Evolutionary conservation across 1,284 basidiomycete genomes (phyloP).

Genomic region (Irpex sp.): DNA sequence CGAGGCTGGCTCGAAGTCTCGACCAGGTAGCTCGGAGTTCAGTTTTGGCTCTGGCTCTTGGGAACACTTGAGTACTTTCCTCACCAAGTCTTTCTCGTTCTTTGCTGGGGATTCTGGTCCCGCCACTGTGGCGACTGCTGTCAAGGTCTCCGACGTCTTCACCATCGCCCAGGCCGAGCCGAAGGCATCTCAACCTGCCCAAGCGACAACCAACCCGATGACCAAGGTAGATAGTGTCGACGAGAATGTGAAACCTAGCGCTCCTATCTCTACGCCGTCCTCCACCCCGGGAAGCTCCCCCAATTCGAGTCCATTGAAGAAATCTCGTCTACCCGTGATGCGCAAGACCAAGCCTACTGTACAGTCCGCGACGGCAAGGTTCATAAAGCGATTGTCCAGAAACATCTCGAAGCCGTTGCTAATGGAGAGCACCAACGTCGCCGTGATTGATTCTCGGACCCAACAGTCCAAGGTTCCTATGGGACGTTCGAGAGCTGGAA

Average conservation of each 20-base stretch:
- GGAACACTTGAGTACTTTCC: slow-evolving; percentile 10
- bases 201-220: no score
- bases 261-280: background rate
- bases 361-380: background rate
- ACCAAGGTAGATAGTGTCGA: no score
- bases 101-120: background rate
- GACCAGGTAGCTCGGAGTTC: slow-evolving; percentile 2
- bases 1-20: background rate
- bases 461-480: background rate
- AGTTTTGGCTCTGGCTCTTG: slow-evolving; percentile 8
- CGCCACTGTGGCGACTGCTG: background rate
- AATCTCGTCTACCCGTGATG: slow-evolving; percentile 19
- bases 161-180: background rate
- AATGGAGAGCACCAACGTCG: slow-evolving; percentile 22
- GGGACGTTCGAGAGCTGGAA: background rate
- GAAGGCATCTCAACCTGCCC: no score
- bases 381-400: slow-evolving; percentile 23
- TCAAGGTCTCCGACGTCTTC: background rate
- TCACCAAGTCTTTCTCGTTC: slow-evolving; percentile 8
- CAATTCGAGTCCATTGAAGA: slow-evolving; percentile 6
- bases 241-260: background rate
- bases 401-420: slow-evolving; percentile 21
- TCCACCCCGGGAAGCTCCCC: background rate
- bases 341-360: slow-evolving; percentile 14
- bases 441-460: background rate